Percentiles rank a stretch among this genome's conserved stretches.
Conservation (phyloP, 1,284 basidiomycete species). For the Ganoderma meredithae region DNA sequence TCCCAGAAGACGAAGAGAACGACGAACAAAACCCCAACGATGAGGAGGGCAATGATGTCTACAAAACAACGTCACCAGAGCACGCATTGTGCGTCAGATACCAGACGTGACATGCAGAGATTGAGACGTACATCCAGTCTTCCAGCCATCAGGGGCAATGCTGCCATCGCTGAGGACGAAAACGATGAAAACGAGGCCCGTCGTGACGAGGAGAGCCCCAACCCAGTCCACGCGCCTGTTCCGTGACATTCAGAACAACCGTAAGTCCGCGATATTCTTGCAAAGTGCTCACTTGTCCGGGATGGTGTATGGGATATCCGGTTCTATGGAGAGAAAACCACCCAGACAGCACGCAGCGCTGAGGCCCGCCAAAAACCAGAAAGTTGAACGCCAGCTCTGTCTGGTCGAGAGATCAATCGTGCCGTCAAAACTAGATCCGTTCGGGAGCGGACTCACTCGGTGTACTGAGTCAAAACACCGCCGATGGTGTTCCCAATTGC, state of each 20-base stretch:
- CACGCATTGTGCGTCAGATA: background rate
- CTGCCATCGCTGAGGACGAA: constrained; percentile 84
- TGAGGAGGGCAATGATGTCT: constrained; percentile 70
- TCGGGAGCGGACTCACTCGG: constrained; percentile 44
- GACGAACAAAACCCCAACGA: constrained; percentile 71
- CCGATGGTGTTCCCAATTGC: constrained; percentile 75
- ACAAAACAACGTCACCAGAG: background rate
- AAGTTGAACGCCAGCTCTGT: constrained; percentile 62
- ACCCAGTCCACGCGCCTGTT: constrained; percentile 79
- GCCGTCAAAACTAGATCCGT: background rate
- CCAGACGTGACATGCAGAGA: background rate
- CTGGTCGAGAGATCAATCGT: constrained; percentile 25
- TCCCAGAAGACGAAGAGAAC: constrained; percentile 76
- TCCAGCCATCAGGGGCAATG: constrained; percentile 76
- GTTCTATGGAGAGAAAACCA: constrained; percentile 54
- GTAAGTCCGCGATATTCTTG: background rate
- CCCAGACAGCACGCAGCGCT: constrained; percentile 48
- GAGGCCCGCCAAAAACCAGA: constrained; percentile 61
- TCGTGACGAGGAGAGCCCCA: constrained; percentile 80
- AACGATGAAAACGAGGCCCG: constrained; percentile 79
- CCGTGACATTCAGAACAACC: too few species aligned
- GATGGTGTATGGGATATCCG: constrained; percentile 51
- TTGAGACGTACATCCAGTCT: constrained; percentile 67
- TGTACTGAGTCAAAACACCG: constrained; percentile 74
- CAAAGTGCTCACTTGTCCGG: constrained; percentile 44